Base-by-base conservation (phyloP, 768 basidiomycete genomes). In the Crassisporium funariophilum region DNA sequence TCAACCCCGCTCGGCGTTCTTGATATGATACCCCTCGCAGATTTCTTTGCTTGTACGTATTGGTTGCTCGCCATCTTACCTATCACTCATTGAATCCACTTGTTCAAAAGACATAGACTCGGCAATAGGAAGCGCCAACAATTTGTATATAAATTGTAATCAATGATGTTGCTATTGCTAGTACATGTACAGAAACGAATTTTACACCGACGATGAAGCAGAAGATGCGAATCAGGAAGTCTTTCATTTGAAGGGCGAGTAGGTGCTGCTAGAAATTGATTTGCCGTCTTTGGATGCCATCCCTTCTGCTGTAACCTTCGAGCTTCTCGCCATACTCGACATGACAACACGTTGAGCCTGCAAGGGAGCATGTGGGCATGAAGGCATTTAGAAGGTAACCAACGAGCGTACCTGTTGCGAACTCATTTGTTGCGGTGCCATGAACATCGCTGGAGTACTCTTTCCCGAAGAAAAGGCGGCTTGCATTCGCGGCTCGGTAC, bases 1-100 rank as follows among this genome's bases (percentile, higher is more conserved):
- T 74, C 76, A 0, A 75, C 76, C 0, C 72, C 73, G 5, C 61
- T 79, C 36, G 74, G 75, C n/a, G 60, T 58, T 8, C 62, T 78
- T 5, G 69, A 78, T 49, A 68, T 77, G 74, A 59, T 78, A 7
- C 72, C 74, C 11, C 46, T 77, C 10, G 47, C 67, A 13, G 57
- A 67, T 5, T 71, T 78, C 56, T 69, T 77, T 19, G 51, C 60
- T 24, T 78, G 78, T 77, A 52, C 21, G 75, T 59, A 25, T n/a
- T 16, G 17, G 4, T 47, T 41, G 37, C 10, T 17, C 19, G 12
- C 36, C 34, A 21, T 46, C 5, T 35, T 1, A 11, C 15, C 54
- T 20, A 19, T 44, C 16, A 6, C 4, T 12, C 4, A 24, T 29
- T 21, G 25, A 16, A 10, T 20, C 39, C 7, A 11, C 39, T 21